A percentile compares a stretch with the other conserved stretches of the same genome.
Conservation (phyloP, 768 basidiomycete species). For the Russula sp. region DNA sequence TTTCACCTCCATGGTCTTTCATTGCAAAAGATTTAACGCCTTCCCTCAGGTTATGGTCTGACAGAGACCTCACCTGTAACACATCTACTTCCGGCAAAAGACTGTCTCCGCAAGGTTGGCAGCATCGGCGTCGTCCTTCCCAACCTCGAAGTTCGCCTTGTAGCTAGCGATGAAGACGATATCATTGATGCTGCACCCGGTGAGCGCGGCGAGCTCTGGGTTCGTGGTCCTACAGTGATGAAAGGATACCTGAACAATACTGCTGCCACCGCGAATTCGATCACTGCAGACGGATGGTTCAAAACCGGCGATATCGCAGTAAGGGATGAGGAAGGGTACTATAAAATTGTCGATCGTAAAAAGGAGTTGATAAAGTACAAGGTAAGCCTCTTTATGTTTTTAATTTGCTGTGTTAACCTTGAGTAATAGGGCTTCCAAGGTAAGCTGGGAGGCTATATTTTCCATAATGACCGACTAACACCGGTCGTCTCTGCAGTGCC, state of each 20-base stretch:
- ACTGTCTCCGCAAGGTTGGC: slow-evolving; percentile 46
- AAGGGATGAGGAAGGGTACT: slow-evolving; percentile 62
- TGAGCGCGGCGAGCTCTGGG: slow-evolving; percentile 73
- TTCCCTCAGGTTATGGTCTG: slow-evolving; percentile 55
- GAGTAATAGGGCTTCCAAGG: slow-evolving; percentile 64
- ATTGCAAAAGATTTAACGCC: slow-evolving; percentile 5
- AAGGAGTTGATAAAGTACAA: slow-evolving; percentile 79
- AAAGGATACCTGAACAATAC: slow-evolving; percentile 78
- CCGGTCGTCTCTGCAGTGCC: slow-evolving; percentile 45
- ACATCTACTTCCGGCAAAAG: slow-evolving; percentile 42
- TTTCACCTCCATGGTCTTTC: not conserved
- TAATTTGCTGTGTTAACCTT: not conserved
- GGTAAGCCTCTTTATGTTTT: slow-evolving; percentile 25
- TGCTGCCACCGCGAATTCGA: slow-evolving; percentile 57
- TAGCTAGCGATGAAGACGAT: slow-evolving; percentile 54
- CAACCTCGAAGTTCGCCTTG: slow-evolving; percentile 67
- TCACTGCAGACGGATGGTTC: slow-evolving; percentile 75
- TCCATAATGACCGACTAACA: not conserved
- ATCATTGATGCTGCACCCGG: slow-evolving; percentile 44
- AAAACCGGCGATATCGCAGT: slow-evolving; percentile 81
- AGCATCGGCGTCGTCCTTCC: slow-evolving; percentile 65
- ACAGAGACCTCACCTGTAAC: slow-evolving; percentile 79
- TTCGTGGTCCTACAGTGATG: slow-evolving; percentile 74
- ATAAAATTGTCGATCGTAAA: slow-evolving; percentile 63
- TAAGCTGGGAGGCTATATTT: slow-evolving; percentile 23